A percentile compares a stretch with the other conserved stretches of the same genome.
Evolutionary conservation across 108 stramenopile genomes (phyloP).

Genomic region (Thalassiosira profunda): DNA sequence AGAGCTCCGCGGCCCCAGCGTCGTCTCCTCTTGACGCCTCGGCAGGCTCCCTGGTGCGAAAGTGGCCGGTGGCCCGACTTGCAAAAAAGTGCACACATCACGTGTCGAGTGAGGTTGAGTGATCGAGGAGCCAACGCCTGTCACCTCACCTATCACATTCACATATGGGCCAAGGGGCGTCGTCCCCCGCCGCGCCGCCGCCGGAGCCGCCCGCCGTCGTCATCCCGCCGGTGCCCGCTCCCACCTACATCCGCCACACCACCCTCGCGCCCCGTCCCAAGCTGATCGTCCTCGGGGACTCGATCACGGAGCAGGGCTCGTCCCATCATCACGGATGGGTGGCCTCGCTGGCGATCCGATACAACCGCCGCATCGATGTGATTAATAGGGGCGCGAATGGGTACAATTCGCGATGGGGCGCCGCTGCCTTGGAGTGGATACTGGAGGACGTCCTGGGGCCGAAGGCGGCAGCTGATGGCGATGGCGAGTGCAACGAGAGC

Average conservation of each 20-base stretch:
- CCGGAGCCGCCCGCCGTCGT: constrained; percentile 12
- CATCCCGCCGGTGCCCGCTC: constrained; percentile 20
- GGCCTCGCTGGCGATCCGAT: constrained; percentile 67
- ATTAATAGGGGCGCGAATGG: constrained; percentile 85
- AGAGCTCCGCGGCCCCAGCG: too few species aligned
- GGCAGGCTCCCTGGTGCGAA: too few species aligned
- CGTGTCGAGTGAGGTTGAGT: too few species aligned
- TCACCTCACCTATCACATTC: too few species aligned
- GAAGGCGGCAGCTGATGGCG: not conserved
- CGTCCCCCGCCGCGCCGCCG: not conserved
- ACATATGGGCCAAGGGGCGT: constrained; percentile 1
- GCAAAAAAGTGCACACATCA: too few species aligned
- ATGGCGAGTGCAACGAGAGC: not conserved
- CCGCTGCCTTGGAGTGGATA: constrained; percentile 24
- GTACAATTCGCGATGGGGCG: constrained; percentile 72
- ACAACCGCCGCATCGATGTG: constrained; percentile 80
- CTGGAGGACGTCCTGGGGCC: constrained; percentile 31
- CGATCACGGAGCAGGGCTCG: constrained; percentile 68
- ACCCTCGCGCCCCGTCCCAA: constrained; percentile 36
- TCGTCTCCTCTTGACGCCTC: too few species aligned
- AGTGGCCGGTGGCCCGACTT: too few species aligned
- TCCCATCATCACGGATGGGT: constrained; percentile 69
- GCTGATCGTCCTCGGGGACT: constrained; percentile 82
- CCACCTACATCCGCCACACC: constrained; percentile 30
- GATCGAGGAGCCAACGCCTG: too few species aligned